Base-by-base conservation (phyloP, 2,329 filamentous ascomycete species). In the Botrytis byssoidea region DNA sequence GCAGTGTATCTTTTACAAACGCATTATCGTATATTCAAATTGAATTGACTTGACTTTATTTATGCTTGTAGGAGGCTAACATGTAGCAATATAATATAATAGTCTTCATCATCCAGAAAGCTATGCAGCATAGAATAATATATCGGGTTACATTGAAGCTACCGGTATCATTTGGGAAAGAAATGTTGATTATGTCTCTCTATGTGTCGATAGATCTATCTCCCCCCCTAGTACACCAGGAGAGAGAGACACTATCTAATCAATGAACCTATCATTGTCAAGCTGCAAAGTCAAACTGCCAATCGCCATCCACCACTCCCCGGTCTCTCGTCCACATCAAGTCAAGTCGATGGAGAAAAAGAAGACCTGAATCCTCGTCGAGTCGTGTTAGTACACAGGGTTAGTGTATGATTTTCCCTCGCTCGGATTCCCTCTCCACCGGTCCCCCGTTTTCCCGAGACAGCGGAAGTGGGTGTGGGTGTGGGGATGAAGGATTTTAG, bases 401-500 rank as follows among this genome's bases (percentile, higher is more conserved):
- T 59, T 40, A 40, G 59, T n/a, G 25, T 6, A n/a, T 63, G 60
- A 40, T 32, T 35, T 35, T 66, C 42, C 40, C n/a, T 35, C 32
- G 20, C 42, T 25, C 42, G 42, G 42, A 46, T 66, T 48, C 1
- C 63, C 42, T 66, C 59, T 66, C 42, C 63, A 48, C 22, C 42
- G 10, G 18, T 66, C 63, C 42, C 42, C 63, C 61, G n/a, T 46
- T 65, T n/a, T 65, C 63, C 63, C 40, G 48, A 44, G 42, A 46
- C 63, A 65, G 63, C 42, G 63, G 63, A 46, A 65, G n/a, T 35
- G 42, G n/a, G 40, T 42, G 40, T 42, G 37, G n/a, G 40, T 16
- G n/a, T 46, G 63, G 63, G 42, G 44, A 48, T 48, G 44, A 51
- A 66, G 44, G 29, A n/a, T 66, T n/a, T 18, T n/a, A 66, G 64